Conservation (phyloP, 2,329 filamentous ascomycete species). For the Microdochium trichocladiopsis region DNA sequence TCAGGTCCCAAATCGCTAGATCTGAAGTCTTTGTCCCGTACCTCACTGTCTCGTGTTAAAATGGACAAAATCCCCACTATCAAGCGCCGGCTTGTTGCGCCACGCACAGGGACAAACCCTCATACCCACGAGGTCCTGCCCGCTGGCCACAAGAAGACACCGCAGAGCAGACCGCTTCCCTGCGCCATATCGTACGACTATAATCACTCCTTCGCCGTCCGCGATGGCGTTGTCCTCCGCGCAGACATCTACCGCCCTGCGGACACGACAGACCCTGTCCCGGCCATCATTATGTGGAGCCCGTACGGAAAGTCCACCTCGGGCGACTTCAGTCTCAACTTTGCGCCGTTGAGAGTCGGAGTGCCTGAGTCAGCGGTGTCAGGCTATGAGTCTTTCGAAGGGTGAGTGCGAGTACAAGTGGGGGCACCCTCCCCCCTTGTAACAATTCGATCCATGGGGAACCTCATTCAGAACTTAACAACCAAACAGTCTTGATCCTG, state of each 20-base stretch:
- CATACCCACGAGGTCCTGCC: not conserved
- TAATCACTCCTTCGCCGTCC: conserved; percentile 14
- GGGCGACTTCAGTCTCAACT: not conserved
- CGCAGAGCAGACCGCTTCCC: not conserved
- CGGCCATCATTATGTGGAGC: conserved; percentile 17
- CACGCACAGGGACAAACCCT: not conserved
- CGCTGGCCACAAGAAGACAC: not conserved
- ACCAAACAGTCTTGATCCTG: conserved; percentile 10
- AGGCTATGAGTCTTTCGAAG: not conserved
- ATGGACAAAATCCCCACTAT: not conserved
- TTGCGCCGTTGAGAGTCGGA: not conserved
- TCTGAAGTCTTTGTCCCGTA: not conserved
- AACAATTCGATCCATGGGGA: not conserved
- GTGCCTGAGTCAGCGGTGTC: not conserved
- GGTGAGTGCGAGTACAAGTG: not conserved
- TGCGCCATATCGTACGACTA: conserved; percentile 6
- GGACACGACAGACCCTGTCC: conserved; percentile 10
- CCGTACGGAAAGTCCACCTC: conserved; percentile 10
- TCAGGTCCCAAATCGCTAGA: not conserved
- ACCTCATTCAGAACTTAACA: not conserved
- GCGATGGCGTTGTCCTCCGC: conserved; percentile 16
- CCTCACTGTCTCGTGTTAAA: not conserved
- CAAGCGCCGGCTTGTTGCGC: not conserved
- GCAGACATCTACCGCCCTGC: conserved; percentile 16
- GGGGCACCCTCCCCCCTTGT: not conserved